phyloP scores from a whole-genome alignment of 768 basidiomycete species.

The Phaffia australis region DNA sequence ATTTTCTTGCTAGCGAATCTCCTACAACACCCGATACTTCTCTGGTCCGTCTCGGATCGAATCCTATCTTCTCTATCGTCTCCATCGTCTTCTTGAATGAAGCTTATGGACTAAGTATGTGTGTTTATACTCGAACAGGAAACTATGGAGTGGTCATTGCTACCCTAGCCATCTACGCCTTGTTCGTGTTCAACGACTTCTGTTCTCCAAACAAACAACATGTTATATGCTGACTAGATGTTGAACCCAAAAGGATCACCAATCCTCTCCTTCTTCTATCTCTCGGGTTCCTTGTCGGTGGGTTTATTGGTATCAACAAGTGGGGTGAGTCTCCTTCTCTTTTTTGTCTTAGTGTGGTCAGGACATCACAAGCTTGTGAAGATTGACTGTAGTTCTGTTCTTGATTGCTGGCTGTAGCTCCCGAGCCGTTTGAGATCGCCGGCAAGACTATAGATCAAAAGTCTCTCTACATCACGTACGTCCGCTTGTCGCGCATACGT shows the following conservation, averaged over 20 bases:
- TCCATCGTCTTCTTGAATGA: background rate
- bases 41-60: constrained; percentile 41
- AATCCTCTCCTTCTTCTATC: constrained; percentile 74
- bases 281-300: constrained; percentile 76
- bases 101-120: background rate
- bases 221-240: background rate
- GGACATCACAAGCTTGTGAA: background rate
- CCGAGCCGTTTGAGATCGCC: constrained; percentile 74
- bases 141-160: constrained; percentile 78
- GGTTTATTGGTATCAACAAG: constrained; percentile 77
- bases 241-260: constrained; percentile 49
- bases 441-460: constrained; percentile 77
- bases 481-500: background rate
- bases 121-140: background rate
- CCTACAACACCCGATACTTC: constrained; percentile 62
- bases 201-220: background rate
- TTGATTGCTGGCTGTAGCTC: constrained; percentile 43
- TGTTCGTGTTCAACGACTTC: constrained; percentile 47
- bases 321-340: constrained; percentile 54
- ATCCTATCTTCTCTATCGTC: background rate
- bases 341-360: background rate
- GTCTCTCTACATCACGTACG: constrained; percentile 59
- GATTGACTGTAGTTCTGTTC: background rate
- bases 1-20: constrained; percentile 55
- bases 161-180: constrained; percentile 68